These are phyloP conservation scores for Fragaria vesca DNA, from an alignment of 306 rosid genomes.

Conservation along the genomic window DNA sequence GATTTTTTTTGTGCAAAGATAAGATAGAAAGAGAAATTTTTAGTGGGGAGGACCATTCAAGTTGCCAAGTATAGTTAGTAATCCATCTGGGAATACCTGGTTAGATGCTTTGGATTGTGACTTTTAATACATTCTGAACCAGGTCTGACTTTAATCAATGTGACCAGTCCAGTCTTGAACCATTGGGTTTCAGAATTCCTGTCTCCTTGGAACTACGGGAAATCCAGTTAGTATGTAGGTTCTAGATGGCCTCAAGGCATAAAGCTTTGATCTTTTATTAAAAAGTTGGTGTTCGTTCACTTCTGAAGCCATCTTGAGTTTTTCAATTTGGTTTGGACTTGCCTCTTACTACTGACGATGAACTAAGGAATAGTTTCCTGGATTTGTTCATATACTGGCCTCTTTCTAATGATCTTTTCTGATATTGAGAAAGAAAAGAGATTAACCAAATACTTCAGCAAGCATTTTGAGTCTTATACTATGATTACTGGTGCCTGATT, in stretches of 20 bases:
- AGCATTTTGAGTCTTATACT: background rate
- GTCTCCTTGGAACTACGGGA: background rate
- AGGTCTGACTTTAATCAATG: background rate
- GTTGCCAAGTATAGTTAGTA: background rate
- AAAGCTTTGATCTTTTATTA: background rate
- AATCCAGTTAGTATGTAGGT: background rate
- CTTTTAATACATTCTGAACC: constrained; percentile 4
- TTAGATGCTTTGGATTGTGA: background rate
- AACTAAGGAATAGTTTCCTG: background rate
- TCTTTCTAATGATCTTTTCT: background rate
- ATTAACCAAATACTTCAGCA: background rate
- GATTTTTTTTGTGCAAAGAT: background rate
- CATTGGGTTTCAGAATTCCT: background rate
- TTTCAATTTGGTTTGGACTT: background rate
- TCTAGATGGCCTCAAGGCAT: background rate
- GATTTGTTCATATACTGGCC: background rate
- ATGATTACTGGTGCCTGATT: background rate
- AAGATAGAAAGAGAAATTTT: background rate
- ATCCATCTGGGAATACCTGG: background rate
- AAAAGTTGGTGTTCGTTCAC: background rate
- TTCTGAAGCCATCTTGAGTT: background rate
- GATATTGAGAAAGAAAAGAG: background rate
- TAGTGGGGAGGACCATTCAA: background rate
- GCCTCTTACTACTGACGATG: constrained; percentile 5
- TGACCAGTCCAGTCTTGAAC: background rate